These are phyloP conservation scores for Endocarpon pusillum DNA, from an alignment of 495 filamentous ascomycete genomes.

Conservation along the genomic window DNA sequence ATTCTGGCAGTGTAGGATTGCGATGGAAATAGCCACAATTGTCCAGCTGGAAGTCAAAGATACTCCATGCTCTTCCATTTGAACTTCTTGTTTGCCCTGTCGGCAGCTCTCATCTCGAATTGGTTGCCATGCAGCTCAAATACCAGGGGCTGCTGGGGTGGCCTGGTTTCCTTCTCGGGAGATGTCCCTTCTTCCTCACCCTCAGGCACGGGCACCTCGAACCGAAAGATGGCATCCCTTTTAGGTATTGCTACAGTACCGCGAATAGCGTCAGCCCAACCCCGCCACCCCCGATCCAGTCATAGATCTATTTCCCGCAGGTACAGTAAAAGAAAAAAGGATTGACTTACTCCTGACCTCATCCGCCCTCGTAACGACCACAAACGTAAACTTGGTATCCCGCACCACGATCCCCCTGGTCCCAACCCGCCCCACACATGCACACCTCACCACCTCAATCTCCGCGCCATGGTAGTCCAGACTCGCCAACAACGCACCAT, in stretches of 20 bases:
- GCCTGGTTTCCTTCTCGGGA: constrained; percentile 2
- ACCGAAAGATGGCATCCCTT: constrained; percentile 70
- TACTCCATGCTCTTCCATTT: constrained; percentile 55
- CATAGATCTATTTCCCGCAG: neutral
- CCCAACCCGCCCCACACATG: constrained; percentile 68
- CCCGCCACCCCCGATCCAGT: constrained; percentile 1
- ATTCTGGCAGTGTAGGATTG: too few species aligned
- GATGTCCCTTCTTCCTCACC: constrained; percentile 5
- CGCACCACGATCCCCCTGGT: constrained; percentile 71
- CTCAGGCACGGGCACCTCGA: constrained; percentile 41
- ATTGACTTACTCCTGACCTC: constrained; percentile 40
- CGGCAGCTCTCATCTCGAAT: constrained; percentile 65
- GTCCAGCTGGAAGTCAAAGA: too few species aligned
- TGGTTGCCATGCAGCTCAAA: constrained; percentile 84
- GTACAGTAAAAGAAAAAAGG: constrained; percentile 1
- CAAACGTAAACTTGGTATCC: constrained; percentile 75
- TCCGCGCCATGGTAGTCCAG: constrained; percentile 84
- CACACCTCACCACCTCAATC: constrained; percentile 65
- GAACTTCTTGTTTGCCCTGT: constrained; percentile 81
- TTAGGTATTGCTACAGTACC: constrained; percentile 51
- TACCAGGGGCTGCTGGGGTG: constrained; percentile 32
- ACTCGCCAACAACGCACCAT: constrained; percentile 50
- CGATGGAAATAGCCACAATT: too few species aligned
- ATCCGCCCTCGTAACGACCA: constrained; percentile 51
- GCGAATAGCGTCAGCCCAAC: constrained; percentile 1